Conservation (phyloP, 805 yeast genomes). For the Ogataea pini region DNA sequence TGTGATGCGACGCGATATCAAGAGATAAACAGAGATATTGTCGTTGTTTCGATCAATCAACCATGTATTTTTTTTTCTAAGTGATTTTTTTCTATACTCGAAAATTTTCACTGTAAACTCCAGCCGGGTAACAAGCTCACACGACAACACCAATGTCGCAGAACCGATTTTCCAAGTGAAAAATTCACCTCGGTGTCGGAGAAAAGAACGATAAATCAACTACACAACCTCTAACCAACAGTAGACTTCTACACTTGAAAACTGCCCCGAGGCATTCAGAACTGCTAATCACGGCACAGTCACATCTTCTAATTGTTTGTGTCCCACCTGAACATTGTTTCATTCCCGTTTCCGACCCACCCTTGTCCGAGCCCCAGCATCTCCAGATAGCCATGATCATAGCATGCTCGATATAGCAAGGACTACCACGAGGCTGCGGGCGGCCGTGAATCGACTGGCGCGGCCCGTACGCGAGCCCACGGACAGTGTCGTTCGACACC, state of each 20-base stretch:
- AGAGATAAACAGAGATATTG: too few relatives aligned
- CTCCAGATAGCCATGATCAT: conserved; percentile 8
- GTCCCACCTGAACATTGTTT: neutral
- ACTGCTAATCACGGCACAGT: neutral
- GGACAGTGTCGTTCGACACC: neutral
- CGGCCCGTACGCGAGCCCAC: neutral
- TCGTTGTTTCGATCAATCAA: too few relatives aligned
- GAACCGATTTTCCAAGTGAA: neutral
- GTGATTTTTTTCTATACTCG: neutral
- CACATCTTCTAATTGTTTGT: neutral
- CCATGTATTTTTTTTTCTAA: too few relatives aligned
- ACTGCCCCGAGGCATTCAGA: neutral
- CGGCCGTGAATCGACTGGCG: neutral
- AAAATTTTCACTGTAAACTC: conserved; percentile 8
- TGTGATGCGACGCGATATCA: too few relatives aligned
- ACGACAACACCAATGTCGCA: conserved; percentile 3
- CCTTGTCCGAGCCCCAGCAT: neutral
- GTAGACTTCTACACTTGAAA: neutral
- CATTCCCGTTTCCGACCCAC: neutral
- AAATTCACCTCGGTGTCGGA: conserved; percentile 6
- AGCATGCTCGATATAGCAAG: conserved; percentile 14
- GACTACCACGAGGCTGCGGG: conserved; percentile 3
- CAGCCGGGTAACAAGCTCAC: conserved; percentile 1
- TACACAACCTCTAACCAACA: neutral
- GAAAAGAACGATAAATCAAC: neutral